These are phyloP conservation scores for Phalaenopsis aphrodite DNA, from an alignment of 106 monocot genomes.

Conservation along the genomic window DNA sequence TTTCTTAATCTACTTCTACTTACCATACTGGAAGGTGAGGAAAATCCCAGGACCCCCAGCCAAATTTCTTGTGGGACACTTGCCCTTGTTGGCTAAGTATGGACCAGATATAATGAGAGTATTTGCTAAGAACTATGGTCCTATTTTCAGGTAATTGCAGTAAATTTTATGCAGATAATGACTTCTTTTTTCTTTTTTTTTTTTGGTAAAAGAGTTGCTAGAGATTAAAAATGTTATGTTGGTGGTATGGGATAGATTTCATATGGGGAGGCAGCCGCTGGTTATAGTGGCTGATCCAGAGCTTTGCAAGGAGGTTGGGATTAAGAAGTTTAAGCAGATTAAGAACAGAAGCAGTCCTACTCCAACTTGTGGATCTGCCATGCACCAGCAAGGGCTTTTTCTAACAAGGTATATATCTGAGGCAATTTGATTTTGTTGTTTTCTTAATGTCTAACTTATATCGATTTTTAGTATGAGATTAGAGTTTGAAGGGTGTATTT, in stretches of 20 bases:
- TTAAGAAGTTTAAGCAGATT: conserved; percentile 69
- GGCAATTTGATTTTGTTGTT: too few relatives aligned
- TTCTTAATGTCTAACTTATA: too few relatives aligned
- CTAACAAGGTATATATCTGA: conserved; percentile 35
- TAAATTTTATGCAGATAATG: not conserved
- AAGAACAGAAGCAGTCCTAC: conserved; percentile 50
- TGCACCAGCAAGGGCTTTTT: conserved; percentile 65
- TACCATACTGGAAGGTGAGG: conserved; percentile 37
- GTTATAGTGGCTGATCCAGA: conserved; percentile 68
- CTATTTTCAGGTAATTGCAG: conserved; percentile 26
- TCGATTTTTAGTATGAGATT: too few relatives aligned
- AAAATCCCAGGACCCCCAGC: conserved; percentile 39
- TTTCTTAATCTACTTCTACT: conserved; percentile 33
- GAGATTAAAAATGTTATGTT: not conserved
- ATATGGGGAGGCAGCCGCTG: conserved; percentile 77
- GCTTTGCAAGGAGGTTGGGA: conserved; percentile 68
- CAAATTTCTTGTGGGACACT: conserved; percentile 34
- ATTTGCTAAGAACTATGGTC: conserved; percentile 31
- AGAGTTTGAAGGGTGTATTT: too few relatives aligned
- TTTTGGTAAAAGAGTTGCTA: not conserved
- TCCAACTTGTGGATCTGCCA: conserved; percentile 44
- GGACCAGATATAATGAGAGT: conserved; percentile 28
- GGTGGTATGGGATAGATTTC: conserved; percentile 31
- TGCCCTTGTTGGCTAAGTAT: conserved; percentile 35
- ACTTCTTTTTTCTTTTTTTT: too few relatives aligned